These are phyloP conservation scores for Brassica incana DNA, from an alignment of 345 rosid species.

Conservation along the genomic window DNA sequence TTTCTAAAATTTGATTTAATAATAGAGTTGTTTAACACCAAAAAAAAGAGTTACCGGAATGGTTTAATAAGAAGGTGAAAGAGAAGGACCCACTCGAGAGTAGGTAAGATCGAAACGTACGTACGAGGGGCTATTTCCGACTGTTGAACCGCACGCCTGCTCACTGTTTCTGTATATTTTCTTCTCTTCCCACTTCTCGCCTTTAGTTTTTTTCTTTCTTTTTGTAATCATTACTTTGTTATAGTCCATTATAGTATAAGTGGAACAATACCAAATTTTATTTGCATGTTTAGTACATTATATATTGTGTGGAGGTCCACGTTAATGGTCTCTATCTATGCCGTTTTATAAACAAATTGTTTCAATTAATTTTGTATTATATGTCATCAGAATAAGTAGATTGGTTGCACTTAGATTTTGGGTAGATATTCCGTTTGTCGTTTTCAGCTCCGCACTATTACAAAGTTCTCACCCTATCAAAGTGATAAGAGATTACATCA, in stretches of 20 bases:
- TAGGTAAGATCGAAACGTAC: slow-evolving; percentile 1
- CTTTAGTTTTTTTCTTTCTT: background rate
- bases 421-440: slow-evolving; percentile 25
- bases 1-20: background rate
- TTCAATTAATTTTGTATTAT: background rate
- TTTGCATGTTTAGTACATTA: background rate
- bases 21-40: too few relatives aligned
- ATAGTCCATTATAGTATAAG: background rate
- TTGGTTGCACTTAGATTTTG: slow-evolving; percentile 23
- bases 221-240: slow-evolving; percentile 14
- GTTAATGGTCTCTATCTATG: background rate
- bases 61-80: background rate
- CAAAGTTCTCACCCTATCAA: background rate
- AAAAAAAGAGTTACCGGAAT: background rate
- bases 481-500: slow-evolving; percentile 23
- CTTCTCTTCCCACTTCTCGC: background rate
- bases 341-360: background rate
- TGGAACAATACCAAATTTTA: background rate
- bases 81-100: slow-evolving; percentile 1
- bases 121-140: slow-evolving; percentile 1
- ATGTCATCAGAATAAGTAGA: background rate
- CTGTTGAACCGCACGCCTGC: slow-evolving; percentile 36
- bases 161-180: slow-evolving; percentile 2
- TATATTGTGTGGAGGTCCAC: background rate
- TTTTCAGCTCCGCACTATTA: background rate